A percentile compares a stretch with the other conserved stretches of the same genome.
Conservation (phyloP, 805 yeast genomes). For the Candida nemodendra region DNA sequence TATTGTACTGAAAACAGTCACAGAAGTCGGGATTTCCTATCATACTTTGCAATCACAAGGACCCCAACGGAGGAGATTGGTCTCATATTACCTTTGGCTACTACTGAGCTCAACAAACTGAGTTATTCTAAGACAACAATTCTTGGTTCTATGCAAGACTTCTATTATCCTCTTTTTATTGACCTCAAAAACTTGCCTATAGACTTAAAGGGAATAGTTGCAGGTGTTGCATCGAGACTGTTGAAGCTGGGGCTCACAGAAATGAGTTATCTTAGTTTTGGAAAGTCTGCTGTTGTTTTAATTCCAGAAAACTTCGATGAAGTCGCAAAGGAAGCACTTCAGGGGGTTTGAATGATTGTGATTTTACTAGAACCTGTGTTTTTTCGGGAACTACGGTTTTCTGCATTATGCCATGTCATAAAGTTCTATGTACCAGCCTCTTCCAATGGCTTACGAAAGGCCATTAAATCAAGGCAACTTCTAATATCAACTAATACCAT, state of each 20-base stretch:
- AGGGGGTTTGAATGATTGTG: conserved; percentile 1
- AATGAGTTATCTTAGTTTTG: conserved; percentile 62
- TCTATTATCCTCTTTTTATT: conserved; percentile 53
- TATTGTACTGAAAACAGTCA: conserved; percentile 15
- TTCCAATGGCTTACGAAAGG: no score
- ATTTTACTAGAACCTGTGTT: no score
- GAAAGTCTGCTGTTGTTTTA: conserved; percentile 57
- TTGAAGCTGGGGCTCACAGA: conserved; percentile 37
- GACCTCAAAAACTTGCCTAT: conserved; percentile 54
- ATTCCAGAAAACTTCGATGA: conserved; percentile 46
- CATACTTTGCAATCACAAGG: conserved; percentile 51
- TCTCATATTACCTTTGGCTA: conserved; percentile 44
- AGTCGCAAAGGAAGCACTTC: conserved; percentile 14
- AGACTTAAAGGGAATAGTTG: conserved; percentile 64
- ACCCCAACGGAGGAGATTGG: conserved; percentile 52
- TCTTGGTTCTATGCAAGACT: conserved; percentile 57
- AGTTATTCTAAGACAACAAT: conserved; percentile 42
- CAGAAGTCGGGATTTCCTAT: conserved; percentile 30
- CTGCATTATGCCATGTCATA: no score
- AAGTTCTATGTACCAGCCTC: no score
- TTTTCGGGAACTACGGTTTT: no score
- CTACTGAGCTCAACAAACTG: conserved; percentile 34
- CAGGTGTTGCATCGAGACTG: conserved; percentile 57
- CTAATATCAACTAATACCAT: no score
- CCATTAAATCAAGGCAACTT: no score